Evolutionary conservation across 352 stramenopile species (phyloP), one percentile per base, ranked within the genome.

Genomic region (Phytophthora sansomeana): DNA sequence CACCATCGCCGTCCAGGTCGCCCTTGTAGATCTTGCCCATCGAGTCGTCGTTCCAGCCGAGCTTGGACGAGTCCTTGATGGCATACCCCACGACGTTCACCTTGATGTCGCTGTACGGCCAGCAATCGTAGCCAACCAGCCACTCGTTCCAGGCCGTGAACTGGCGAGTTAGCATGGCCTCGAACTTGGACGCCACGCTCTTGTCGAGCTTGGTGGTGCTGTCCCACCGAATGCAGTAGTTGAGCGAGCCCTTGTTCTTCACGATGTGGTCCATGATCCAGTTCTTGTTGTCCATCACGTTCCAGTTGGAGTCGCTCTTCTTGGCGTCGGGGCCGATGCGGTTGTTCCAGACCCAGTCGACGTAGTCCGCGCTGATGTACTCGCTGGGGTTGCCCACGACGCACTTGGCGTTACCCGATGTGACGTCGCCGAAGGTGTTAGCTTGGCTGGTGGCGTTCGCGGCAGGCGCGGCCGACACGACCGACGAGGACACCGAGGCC

Each of bases 211-310:
- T 61, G 8, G 76, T 51, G 3, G 41, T 81, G 44, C 58, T 77
- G 56, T 81, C 69, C 69, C 74, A 81, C 19, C 74, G 74, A 5
- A 81, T 17, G 62, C 74, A 81, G 62, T 81, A 78, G 63, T 49
- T 68, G 30, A 81, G 54, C 28, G 69, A 54, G 11, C 62, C 62
- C 1, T 70, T 64, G 39, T 56, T 59, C 6, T 28, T 33, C 8
- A 64, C 36, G 53, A 81, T 44, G 46, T 81, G 74, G 51, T 81
- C 66, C 21, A 74, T 73, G 59, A 81, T 79, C n/a, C 24, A 58
- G 50, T 72, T 72, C 21, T 54, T 63, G 63, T 47, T 62, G 21
- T 7, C 5, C 30, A 35, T 10, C n/a, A 62, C 50, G 17, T 71
- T 43, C 55, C 17, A 58, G 24, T 30, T 39, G 16, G 28, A 52